Base-by-base conservation (phyloP, 176 grass and related monocot species). In the Thinopyrum elongatum region DNA sequence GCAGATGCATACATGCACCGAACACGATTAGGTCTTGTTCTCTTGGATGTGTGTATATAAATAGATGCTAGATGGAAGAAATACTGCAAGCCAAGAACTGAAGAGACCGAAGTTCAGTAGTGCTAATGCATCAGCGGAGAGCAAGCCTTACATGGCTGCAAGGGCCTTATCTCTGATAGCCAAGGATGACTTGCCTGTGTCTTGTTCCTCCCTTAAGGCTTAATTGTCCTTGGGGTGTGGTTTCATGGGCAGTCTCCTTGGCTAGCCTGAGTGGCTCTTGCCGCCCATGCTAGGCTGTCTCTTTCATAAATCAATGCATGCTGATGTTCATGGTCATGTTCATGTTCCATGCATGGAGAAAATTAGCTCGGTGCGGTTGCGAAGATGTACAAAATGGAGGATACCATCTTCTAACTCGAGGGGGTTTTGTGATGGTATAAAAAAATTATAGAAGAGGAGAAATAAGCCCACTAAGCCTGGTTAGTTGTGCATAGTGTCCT, bases 191-290 rank as follows among this genome's bases (percentile, higher is more conserved):
- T 87, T 87, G 86, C 59, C 57, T 82, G 2, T 82, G 61, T 36
- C 39, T 35, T 85, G 31, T 57, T 57, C 53, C 53, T 57, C 53
- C 53, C 6, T 57, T 19, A 57, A 57, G 53, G 53, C 53, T 57
- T 57, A 57, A 57, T 22, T 47, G 70, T 38, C 38, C 74, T 36
- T 88, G 53, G 53, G 46, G 38, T 17, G 0, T 35, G 70, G 74
- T 75, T 57, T 69, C 76, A 89, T 55, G 83, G 87, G 66, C 87
- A 84, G 81, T 80, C 87, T 84, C 55, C 87, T 89, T 89, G 76
- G 82, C 87, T 89, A 89, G 66, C 55, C 87, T 41, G 66, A 80
- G 81, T 80, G 55, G 16, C 41, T 35, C 87, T 13, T 89, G 71
- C 79, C 39, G 55, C 36, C 47, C 79, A 82, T 82, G 83, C 49